These are phyloP conservation scores for Pontederia crassipes DNA, from an alignment of 176 grass and related monocot genomes.

Conservation along the genomic window DNA sequence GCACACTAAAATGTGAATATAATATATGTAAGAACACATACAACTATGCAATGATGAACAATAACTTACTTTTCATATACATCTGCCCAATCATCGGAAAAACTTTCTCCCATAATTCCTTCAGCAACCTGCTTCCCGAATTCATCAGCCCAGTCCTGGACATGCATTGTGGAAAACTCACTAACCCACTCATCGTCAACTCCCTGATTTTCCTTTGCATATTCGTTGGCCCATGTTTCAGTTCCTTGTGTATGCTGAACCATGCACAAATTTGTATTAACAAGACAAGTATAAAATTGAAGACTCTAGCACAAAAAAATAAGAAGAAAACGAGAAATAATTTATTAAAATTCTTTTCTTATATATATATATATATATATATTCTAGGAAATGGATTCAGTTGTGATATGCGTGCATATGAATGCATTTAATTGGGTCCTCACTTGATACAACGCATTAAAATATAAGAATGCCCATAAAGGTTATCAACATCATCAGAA, in stretches of 20 bases:
- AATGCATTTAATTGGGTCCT: no score
- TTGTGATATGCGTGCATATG: no score
- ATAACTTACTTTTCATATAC: slow-evolving; percentile 29
- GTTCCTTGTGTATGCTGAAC: slow-evolving; percentile 62
- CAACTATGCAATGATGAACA: background rate
- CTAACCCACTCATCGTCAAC: slow-evolving; percentile 71
- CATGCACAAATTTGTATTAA: background rate
- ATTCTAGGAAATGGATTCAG: no score
- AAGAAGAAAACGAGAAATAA: background rate
- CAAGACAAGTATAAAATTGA: background rate
- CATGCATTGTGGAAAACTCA: slow-evolving; percentile 88
- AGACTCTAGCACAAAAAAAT: background rate
- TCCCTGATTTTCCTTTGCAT: slow-evolving; percentile 51
- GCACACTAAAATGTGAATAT: no score
- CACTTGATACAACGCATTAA: no score
- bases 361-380: no score
- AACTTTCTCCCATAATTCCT: slow-evolving; percentile 56
- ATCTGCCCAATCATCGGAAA: slow-evolving; percentile 63
- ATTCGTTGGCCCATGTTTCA: slow-evolving; percentile 77
- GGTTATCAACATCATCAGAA: no score
- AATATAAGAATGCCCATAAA: no score
- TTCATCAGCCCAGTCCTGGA: slow-evolving; percentile 84
- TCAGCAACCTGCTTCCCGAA: slow-evolving; percentile 41
- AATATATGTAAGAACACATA: no score
- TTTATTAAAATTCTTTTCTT: background rate